These are phyloP conservation scores for Penicillium sp. DNA, from an alignment of 2,329 filamentous ascomycete genomes.

Conservation along the genomic window DNA sequence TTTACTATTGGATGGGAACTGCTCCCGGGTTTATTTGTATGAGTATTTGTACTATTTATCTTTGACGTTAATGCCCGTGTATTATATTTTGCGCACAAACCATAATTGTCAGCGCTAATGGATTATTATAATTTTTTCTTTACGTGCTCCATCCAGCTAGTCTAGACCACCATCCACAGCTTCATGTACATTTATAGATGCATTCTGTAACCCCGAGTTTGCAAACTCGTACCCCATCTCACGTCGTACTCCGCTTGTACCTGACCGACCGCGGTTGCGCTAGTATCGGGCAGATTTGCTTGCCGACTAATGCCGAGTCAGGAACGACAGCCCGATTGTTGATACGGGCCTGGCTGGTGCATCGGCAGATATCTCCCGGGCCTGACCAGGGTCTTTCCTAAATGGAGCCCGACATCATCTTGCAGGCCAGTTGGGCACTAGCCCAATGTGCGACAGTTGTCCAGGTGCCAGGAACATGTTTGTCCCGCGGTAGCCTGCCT, in stretches of 20 bases:
- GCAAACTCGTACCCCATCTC: neutral
- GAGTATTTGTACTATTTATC: conserved; percentile 16
- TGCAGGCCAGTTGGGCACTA: conserved; percentile 22
- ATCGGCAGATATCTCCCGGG: conserved; percentile 15
- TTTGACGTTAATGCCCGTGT: conserved; percentile 22
- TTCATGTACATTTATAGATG: neutral
- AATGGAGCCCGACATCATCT: conserved; percentile 20
- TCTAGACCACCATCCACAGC: conserved; percentile 9
- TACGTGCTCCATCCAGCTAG: neutral
- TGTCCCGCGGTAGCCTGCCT: neutral
- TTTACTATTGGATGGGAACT: conserved; percentile 13
- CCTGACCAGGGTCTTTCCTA: conserved; percentile 7
- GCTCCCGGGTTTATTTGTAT: conserved; percentile 10
- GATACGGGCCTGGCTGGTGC: conserved; percentile 14
- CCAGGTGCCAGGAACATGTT: conserved; percentile 14
- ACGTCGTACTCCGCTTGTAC: conserved; percentile 7
- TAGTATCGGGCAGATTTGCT: conserved; percentile 29
- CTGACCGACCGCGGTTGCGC: conserved; percentile 12
- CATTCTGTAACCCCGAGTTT: neutral
- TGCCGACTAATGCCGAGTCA: conserved; percentile 20
- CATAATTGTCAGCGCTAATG: conserved; percentile 8
- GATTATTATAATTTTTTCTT: neutral
- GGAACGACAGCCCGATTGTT: conserved; percentile 19
- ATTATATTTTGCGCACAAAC: conserved; percentile 7
- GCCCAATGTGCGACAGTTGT: neutral